Conservation (phyloP, 2,329 filamentous ascomycete genomes). For the Fusarium graminum region DNA sequence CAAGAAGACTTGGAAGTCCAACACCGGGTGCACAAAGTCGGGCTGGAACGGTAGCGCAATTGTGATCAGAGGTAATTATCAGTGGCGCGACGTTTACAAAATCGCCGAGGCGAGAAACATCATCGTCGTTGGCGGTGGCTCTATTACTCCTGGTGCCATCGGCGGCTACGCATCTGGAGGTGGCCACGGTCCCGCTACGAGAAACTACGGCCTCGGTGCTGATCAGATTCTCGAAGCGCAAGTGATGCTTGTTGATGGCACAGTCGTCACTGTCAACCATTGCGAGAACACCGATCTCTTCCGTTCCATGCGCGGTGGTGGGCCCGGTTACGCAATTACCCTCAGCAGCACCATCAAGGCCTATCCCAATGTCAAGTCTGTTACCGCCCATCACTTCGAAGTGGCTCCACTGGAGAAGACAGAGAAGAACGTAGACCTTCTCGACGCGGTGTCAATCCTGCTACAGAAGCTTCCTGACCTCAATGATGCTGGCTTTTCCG, state of each 20-base stretch:
- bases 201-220: conserved; percentile 33
- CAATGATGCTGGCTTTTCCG: conserved; percentile 36
- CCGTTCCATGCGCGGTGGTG: conserved; percentile 30
- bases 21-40: conserved; percentile 12
- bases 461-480: conserved; percentile 29
- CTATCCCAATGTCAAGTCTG: conserved; percentile 22
- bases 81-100: conserved; percentile 38
- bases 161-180: conserved; percentile 36
- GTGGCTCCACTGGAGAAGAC: conserved; percentile 28
- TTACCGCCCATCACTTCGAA: conserved; percentile 24
- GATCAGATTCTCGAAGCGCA: conserved; percentile 36
- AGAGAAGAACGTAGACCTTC: conserved; percentile 19
- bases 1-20: conserved; percentile 4
- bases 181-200: conserved; percentile 32
- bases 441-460: conserved; percentile 12
- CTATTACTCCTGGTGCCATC: conserved; percentile 32
- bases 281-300: conserved; percentile 34
- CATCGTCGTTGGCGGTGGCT: conserved; percentile 33
- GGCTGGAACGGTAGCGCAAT: conserved; percentile 25
- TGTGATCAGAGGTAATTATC: conserved; percentile 30
- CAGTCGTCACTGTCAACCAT: conserved; percentile 25
- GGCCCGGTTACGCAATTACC: conserved; percentile 29
- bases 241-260: conserved; percentile 30
- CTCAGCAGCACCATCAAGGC: conserved; percentile 35
- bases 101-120: conserved; percentile 29